Percentiles rank a stretch among this genome's conserved stretches.
Conservation (phyloP, 163 green algal species). For the Botryococcus braunii region DNA sequence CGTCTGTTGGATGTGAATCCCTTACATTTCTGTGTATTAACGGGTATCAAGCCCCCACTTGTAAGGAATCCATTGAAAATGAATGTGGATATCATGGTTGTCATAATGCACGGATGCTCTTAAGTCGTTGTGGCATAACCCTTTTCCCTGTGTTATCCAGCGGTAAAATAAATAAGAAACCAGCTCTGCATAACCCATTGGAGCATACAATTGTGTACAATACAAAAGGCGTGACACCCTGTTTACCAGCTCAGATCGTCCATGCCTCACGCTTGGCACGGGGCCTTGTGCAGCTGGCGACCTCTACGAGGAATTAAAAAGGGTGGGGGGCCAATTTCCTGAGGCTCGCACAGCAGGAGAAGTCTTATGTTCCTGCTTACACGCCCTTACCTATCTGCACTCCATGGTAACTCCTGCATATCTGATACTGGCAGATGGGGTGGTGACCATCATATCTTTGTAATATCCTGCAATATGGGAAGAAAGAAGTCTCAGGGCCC, state of each 20-base stretch:
- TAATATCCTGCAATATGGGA: not conserved
- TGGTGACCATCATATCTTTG: not conserved
- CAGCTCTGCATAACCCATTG: not conserved
- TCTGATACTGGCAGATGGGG: not conserved
- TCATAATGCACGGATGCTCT: too few relatives aligned
- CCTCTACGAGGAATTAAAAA: conserved; percentile 62
- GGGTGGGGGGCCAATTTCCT: conserved; percentile 31
- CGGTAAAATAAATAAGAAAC: not conserved
- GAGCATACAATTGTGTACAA: not conserved
- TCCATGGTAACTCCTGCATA: conserved; percentile 25
- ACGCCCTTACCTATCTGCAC: conserved; percentile 52
- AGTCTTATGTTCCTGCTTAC: conserved; percentile 47
- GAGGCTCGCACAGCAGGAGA: conserved; percentile 32
- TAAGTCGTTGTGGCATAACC: too few relatives aligned
- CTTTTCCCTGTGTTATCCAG: not conserved
- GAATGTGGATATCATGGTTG: too few relatives aligned
- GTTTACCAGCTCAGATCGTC: not conserved
- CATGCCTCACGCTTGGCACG: not conserved
- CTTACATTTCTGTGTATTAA: not conserved
- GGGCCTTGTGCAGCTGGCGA: conserved; percentile 37
- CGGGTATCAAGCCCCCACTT: not conserved
- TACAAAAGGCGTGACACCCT: not conserved
- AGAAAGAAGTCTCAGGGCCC: not conserved
- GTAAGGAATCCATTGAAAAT: too few relatives aligned
- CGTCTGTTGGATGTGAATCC: not conserved